These are phyloP conservation scores for Mycena rebaudengoi DNA, from an alignment of 768 basidiomycete species.

Conservation along the genomic window DNA sequence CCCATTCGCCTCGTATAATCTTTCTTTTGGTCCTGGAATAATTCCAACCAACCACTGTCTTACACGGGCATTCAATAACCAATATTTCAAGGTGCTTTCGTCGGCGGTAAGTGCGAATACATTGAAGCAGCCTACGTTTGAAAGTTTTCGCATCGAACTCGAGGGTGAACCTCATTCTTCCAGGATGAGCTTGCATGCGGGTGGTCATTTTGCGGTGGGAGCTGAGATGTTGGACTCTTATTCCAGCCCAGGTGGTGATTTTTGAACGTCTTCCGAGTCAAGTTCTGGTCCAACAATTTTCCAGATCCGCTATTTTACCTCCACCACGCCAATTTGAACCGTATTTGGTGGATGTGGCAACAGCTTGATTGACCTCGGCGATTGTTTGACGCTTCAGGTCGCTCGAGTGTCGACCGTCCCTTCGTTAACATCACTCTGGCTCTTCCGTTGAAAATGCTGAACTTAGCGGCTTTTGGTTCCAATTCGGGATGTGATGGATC, in stretches of 20 bases:
- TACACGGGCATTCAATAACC: conserved; percentile 38
- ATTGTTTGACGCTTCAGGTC: conserved; percentile 29
- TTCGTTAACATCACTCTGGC: conserved; percentile 25
- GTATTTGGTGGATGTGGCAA: conserved; percentile 36
- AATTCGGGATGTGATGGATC: conserved; percentile 24
- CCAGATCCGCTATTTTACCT: conserved; percentile 36
- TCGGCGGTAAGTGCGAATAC: conserved; percentile 32
- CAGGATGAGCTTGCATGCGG: conserved; percentile 40
- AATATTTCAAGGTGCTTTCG: conserved; percentile 24
- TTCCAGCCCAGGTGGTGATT: conserved; percentile 19
- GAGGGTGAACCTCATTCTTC: conserved; percentile 41
- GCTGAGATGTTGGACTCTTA: conserved; percentile 39
- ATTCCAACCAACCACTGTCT: conserved; percentile 41
- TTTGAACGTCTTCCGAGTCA: neutral
- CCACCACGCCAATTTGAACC: conserved; percentile 34
- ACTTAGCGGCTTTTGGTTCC: conserved; percentile 19
- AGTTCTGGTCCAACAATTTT: neutral
- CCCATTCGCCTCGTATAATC: conserved; percentile 42
- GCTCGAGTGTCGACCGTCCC: conserved; percentile 19
- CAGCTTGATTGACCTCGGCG: conserved; percentile 22
- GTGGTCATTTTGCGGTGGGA: conserved; percentile 44
- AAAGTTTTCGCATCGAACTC: conserved; percentile 44
- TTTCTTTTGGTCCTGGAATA: conserved; percentile 45
- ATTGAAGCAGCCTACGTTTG: conserved; percentile 37
- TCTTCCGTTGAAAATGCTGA: too few relatives aligned